Evolutionary conservation across 2,329 filamentous ascomycete species (phyloP), one percentile per base, ranked within the genome.

Genomic region (Xylariaceae sp.): DNA sequence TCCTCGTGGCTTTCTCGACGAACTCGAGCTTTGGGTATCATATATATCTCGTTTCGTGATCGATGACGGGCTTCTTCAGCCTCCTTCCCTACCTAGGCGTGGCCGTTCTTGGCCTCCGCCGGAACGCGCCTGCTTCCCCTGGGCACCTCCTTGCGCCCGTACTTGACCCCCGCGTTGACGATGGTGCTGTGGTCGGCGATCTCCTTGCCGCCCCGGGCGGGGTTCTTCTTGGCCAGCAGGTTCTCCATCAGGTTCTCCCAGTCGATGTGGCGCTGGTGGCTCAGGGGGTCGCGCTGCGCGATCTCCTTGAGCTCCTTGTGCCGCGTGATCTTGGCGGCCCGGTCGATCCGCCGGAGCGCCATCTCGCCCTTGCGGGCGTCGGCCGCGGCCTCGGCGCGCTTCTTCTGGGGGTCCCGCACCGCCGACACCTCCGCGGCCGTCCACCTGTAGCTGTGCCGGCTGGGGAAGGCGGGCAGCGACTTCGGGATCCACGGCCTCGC

Each of bases 161-260:
- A 74, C 8, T 58, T 55, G 33, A 61, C 61, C 17, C 75, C 70
- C 2, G 72, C 65, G 42, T 80, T 77, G 21, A 80, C 75, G 52
- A 80, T 75, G 63, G 78, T 77, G 49, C 74, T 79, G 44, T 76
- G 68, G 38, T 80, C 75, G 3, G 74, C 72, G 46, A 72, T 73
- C 43, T 78, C 73, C 13, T 62, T 54, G 26, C 63, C 53, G 18
- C 60, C 60, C 19, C 48, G 39, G 42, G 55, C 42, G 39, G 49
- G 42, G 37, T 40, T 39, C 27, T 52, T 50, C 14, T 57, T 53
- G 30, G 63, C 57, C 38, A 77, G 64, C 28, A 80, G 62, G 25
- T 70, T 66, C 32, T 67, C 65, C 75, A 80, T 80, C 1, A 73
- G 68, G 10, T 60, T 54, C 53, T 80, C 75, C 76, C 77, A 81